Evolutionary conservation across 495 filamentous ascomycete genomes (phyloP).

Genomic region (Talaromyces trachyspermus): DNA sequence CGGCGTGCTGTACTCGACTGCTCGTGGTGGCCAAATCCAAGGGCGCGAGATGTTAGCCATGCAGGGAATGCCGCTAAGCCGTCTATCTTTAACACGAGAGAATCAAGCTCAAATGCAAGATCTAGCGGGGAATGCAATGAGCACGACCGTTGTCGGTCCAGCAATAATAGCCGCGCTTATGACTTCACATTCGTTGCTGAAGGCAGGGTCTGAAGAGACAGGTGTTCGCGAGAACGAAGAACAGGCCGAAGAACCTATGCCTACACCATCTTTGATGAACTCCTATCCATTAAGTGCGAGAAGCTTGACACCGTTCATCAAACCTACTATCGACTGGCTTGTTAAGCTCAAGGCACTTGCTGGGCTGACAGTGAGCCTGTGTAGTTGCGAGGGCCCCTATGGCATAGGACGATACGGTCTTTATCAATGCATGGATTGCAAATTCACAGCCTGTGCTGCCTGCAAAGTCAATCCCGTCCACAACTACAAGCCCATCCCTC

Average conservation of each 20-base stretch:
- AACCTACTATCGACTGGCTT: conserved; percentile 1
- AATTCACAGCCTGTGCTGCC: conserved; percentile 46
- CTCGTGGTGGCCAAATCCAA: conserved; percentile 53
- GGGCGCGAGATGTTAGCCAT: conserved; percentile 60
- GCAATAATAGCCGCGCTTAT: conserved; percentile 51
- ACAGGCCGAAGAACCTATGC: neutral
- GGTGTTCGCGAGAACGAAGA: neutral
- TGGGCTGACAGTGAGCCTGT: conserved; percentile 36
- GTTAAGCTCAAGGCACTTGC: conserved; percentile 16
- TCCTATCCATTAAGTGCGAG: neutral
- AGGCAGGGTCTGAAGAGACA: neutral
- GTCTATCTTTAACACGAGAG: conserved; percentile 56
- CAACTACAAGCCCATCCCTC: conserved; percentile 26
- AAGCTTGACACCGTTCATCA: neutral
- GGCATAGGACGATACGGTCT: conserved; percentile 28
- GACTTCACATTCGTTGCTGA: conserved; percentile 5
- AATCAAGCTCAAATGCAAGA: conserved; percentile 58
- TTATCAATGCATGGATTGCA: conserved; percentile 44
- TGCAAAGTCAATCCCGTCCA: conserved; percentile 54
- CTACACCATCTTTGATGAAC: neutral
- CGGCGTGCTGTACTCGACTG: conserved; percentile 56
- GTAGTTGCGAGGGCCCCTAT: conserved; percentile 51
- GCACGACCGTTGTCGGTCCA: conserved; percentile 62
- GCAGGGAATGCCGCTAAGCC: conserved; percentile 63
- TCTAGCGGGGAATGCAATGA: conserved; percentile 83